phyloP scores from a whole-genome alignment of 1,139 yeast species.

The Blastobotrys buckinghamii region DNA sequence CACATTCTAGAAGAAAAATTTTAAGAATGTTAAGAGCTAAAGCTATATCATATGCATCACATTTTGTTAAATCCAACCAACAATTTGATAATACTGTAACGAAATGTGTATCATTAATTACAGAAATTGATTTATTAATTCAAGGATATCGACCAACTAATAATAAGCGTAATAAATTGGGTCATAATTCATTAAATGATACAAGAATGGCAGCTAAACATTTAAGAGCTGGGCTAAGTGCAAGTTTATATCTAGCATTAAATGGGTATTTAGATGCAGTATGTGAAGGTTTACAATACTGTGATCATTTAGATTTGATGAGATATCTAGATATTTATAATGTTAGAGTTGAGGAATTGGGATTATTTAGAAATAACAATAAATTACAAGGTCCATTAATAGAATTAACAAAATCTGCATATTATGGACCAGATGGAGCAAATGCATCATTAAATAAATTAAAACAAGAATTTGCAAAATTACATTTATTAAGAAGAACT shows the following conservation, averaged over 20 bases:
- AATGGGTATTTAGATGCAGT: conserved; percentile 27
- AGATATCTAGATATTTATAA: conserved; percentile 41
- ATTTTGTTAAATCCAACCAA: conserved; percentile 28
- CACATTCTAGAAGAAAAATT: conserved; percentile 32
- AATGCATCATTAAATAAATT: conserved; percentile 25
- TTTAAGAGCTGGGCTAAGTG: conserved; percentile 29
- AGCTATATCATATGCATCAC: conserved; percentile 28
- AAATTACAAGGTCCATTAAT: conserved; percentile 9
- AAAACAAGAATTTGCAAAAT: conserved; percentile 31
- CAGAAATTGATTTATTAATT: conserved; percentile 35
- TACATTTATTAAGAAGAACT: conserved; percentile 38
- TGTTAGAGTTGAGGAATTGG: conserved; percentile 20
- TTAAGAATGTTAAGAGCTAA: conserved; percentile 32
- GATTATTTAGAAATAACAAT: conserved; percentile 1
- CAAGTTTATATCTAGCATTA: conserved; percentile 28
- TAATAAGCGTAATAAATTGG: conserved; percentile 5
- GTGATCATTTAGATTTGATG: conserved; percentile 34
- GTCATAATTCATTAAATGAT: conserved; percentile 5
- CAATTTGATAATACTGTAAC: conserved; percentile 31
- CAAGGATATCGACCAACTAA: conserved; percentile 31
- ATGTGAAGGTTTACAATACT: conserved; percentile 26
- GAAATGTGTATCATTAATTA: conserved; percentile 31
- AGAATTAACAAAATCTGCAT: conserved; percentile 14
- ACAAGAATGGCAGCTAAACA: conserved; percentile 13
- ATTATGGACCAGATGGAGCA: conserved; percentile 28